Conservation (phyloP, 768 basidiomycete genomes). For the Leccinum uliginosum region DNA sequence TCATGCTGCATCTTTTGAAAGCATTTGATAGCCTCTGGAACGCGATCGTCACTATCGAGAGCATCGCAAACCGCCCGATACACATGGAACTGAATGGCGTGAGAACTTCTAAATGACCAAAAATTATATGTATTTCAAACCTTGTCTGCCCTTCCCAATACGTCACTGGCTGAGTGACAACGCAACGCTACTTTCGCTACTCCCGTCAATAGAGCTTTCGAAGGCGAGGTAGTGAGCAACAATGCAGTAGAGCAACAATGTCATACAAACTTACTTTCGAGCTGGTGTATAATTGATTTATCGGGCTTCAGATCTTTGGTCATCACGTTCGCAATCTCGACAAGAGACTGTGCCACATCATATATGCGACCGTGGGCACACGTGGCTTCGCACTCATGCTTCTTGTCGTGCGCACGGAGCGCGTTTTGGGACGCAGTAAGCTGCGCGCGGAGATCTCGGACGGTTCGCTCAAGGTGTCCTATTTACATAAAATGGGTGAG, state of each 20-base stretch:
- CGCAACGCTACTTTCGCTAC: neutral
- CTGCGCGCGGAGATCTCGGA: neutral
- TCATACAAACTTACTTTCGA: neutral
- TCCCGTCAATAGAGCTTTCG: neutral
- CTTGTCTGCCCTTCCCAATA: neutral
- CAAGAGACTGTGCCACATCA: neutral
- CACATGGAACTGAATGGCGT: neutral
- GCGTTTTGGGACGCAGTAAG: neutral
- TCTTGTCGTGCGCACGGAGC: neutral
- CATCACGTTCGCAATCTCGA: neutral
- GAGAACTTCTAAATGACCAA: neutral
- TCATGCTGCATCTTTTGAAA: neutral
- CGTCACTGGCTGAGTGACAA: neutral
- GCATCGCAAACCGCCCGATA: neutral
- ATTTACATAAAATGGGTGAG: neutral
- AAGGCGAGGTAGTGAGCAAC: neutral
- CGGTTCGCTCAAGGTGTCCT: neutral
- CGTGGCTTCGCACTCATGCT: neutral
- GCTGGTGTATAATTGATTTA: neutral
- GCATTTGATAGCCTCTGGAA: neutral
- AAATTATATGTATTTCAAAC: too few species aligned
- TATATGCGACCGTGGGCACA: neutral
- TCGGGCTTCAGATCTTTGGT: neutral
- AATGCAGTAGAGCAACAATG: neutral
- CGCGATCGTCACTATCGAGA: neutral